Base-by-base conservation (phyloP, 305 asterid species). In the Rubia tinctorum region DNA sequence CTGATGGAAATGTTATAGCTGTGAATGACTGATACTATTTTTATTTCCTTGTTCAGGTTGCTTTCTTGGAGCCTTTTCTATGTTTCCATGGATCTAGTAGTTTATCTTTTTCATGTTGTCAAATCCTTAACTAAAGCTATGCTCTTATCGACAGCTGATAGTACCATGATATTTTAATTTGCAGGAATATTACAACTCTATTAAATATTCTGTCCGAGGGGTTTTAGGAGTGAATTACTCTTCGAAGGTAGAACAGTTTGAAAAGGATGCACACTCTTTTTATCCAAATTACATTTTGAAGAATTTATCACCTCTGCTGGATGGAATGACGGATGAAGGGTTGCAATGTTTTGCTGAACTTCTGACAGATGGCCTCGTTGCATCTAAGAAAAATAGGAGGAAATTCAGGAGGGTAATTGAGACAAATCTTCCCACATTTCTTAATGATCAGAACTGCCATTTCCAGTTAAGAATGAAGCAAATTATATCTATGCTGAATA, bases 321-420 rank as follows among this genome's bases (percentile, higher is more conserved):
- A 91, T 78, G 66, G 72, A 51, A 85, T 94, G 98, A 87, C 90
- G 77, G 85, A 80, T 76, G 83, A 80, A 74, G 93, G 93, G 75
- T 76, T 94, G 73, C 81, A 51, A 75, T 77, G 84, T 78, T 68
- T 90, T 76, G 77, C 75, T 17, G 80, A 77, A 81, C 74, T 83
- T 71, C 87, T 91, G 75, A 84, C 86, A 0, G 91, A 81, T 30
- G 89, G 91, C 60, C 51, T 55, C 13, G 49, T 72, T 80, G 76
- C 74, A 67, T 85, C 82, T 77, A 91, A 81, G 83, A 86, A 90
- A 83, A 84, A 92, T 37, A 83, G 77, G 72, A 68, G 44, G 77
- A 75, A 82, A 69, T 85, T 88, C 88, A 86, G 73, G 82, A 82
- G 76, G 80, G 75, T 79, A 43, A 87, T 93, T 66, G 80, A 61